Conservation (phyloP, 2,329 filamentous ascomycete genomes). For the Pseudogymnoascus sp. region DNA sequence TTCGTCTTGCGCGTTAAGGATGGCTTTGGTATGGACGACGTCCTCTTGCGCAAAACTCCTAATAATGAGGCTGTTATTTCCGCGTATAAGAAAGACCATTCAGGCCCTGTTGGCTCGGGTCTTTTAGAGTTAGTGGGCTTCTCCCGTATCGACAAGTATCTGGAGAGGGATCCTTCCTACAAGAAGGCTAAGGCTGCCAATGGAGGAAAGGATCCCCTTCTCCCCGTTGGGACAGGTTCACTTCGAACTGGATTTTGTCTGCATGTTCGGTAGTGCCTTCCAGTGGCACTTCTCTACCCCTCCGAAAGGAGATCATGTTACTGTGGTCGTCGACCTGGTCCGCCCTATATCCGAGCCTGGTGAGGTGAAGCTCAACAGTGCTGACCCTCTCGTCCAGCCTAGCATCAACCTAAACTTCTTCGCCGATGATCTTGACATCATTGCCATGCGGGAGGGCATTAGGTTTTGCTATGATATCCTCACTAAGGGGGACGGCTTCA, state of each 20-base stretch:
- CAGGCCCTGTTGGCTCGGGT: slow-evolving; percentile 34
- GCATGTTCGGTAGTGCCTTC: slow-evolving; percentile 44
- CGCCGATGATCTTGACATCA: slow-evolving; percentile 38
- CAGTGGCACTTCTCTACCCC: slow-evolving; percentile 40
- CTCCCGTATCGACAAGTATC: slow-evolving; percentile 45
- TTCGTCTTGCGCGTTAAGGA: slow-evolving; percentile 35
- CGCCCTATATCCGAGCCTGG: slow-evolving; percentile 37
- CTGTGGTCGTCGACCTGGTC: slow-evolving; percentile 45
- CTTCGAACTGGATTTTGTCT: slow-evolving; percentile 54
- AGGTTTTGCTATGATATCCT: slow-evolving; percentile 34
- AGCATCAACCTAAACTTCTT: slow-evolving; percentile 37
- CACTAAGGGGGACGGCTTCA: slow-evolving; percentile 46
- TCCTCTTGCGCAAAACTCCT: slow-evolving; percentile 30
- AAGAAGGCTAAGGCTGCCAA: slow-evolving; percentile 34
- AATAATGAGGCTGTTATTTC: slow-evolving; percentile 31
- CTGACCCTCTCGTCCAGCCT: slow-evolving; percentile 29
- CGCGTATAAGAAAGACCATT: slow-evolving; percentile 32
- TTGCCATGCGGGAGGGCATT: slow-evolving; percentile 51
- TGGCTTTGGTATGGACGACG: slow-evolving; percentile 30
- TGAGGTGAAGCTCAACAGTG: slow-evolving; percentile 33
- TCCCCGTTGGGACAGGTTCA: slow-evolving; percentile 48
- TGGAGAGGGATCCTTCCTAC: slow-evolving; percentile 42
- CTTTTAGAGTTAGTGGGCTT: slow-evolving; percentile 45
- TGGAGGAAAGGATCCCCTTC: slow-evolving; percentile 42
- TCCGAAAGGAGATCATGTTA: slow-evolving; percentile 41